Percentiles rank a stretch among this genome's conserved stretches.
phyloP scores from a whole-genome alignment of 805 yeast genomes.

The Wickerhamomyces silvicola region DNA sequence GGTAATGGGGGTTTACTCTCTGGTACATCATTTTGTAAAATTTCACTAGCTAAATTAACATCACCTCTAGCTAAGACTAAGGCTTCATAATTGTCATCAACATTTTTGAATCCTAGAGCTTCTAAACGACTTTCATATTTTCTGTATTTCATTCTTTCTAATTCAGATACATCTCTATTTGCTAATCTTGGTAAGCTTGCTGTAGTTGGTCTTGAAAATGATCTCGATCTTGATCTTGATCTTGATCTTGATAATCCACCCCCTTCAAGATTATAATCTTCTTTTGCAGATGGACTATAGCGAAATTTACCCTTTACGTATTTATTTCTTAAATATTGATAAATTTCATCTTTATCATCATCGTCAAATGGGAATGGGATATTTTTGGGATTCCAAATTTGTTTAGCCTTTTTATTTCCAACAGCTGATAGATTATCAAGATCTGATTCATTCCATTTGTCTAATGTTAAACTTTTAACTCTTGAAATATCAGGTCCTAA shows the following conservation, averaged over 20 bases:
- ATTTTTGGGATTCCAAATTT: constrained; percentile 61
- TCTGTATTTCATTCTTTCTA: constrained; percentile 46
- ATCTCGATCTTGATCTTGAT: constrained; percentile 13
- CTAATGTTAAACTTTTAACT: constrained; percentile 70
- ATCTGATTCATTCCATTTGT: constrained; percentile 58
- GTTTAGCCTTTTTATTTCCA: constrained; percentile 59
- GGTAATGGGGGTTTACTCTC: constrained; percentile 46
- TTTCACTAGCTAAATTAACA: constrained; percentile 50
- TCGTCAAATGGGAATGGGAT: constrained; percentile 72
- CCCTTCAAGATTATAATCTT: constrained; percentile 21
- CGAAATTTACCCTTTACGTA: constrained; percentile 57
- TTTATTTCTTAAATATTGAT: constrained; percentile 57
- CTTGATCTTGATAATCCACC: constrained; percentile 5
- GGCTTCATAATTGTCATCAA: constrained; percentile 58
- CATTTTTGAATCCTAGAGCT: constrained; percentile 51
- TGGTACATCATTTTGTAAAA: constrained; percentile 34
- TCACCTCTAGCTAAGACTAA: constrained; percentile 54
- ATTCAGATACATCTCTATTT: constrained; percentile 47
- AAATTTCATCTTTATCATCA: constrained; percentile 59
- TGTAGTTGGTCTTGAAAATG: constrained; percentile 11
- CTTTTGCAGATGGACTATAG: constrained; percentile 22
- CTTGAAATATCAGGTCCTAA: constrained; percentile 55
- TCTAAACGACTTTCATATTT: constrained; percentile 42
- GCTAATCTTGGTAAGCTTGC: constrained; percentile 33
- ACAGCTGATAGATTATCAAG: constrained; percentile 33